Evolutionary conservation across 345 rosid species (phyloP).

Genomic region (Hypericum androsaemum): DNA sequence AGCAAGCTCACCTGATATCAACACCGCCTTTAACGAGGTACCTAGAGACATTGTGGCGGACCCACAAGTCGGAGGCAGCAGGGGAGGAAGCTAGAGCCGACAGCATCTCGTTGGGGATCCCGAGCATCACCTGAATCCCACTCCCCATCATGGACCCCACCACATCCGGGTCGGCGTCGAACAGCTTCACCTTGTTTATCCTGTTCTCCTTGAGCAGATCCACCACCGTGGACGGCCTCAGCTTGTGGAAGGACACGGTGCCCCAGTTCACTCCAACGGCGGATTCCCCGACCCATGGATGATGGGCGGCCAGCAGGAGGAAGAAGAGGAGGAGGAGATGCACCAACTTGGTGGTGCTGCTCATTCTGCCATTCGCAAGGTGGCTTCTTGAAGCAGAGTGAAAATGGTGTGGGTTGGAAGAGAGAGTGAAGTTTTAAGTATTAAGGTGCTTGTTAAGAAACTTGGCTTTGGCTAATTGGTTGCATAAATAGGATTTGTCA

Average conservation of each 20-base stretch:
- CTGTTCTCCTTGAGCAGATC: conserved; percentile 75
- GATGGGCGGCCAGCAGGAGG: too few relatives aligned
- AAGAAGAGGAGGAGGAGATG: too few relatives aligned
- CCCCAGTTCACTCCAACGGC: conserved; percentile 97
- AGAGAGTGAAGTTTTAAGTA: too few relatives aligned
- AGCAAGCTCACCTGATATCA: conserved; percentile 53
- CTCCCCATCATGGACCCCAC: conserved; percentile 52
- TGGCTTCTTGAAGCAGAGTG: too few relatives aligned
- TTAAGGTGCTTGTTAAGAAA: too few relatives aligned
- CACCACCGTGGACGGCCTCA: conserved; percentile 81
- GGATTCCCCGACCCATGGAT: conserved; percentile 29
- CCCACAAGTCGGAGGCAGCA: conserved; percentile 61
- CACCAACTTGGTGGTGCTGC: too few relatives aligned
- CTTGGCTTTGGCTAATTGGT: too few relatives aligned
- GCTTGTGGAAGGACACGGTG: conserved; percentile 49
- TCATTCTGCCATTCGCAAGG: too few relatives aligned
- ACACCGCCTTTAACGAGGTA: conserved; percentile 68
- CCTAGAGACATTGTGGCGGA: conserved; percentile 67
- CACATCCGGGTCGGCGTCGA: conserved; percentile 64
- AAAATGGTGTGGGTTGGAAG: too few relatives aligned
- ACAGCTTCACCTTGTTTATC: conserved; percentile 72
- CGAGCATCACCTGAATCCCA: conserved; percentile 87
- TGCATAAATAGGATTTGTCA: too few relatives aligned
- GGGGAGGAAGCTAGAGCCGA: conserved; percentile 39
- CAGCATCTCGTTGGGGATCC: conserved; percentile 79